Base-by-base conservation (phyloP, 495 filamentous ascomycete species). In the Xylaria cubensis region DNA sequence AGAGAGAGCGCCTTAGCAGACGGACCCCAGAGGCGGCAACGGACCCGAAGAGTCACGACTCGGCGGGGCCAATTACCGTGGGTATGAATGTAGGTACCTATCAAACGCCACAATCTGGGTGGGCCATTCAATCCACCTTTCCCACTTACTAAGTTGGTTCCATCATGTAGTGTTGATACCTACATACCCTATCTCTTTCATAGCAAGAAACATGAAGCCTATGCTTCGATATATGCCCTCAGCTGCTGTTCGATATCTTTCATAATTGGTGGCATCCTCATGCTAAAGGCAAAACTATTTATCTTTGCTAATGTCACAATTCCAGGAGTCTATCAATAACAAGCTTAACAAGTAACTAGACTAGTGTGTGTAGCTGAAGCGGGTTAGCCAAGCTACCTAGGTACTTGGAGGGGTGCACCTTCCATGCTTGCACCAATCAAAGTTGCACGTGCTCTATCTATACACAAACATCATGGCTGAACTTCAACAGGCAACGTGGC, bases 51-150 rank as follows among this genome's bases (percentile, higher is more conserved):
- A 69, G 67, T 69, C 67, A 69, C 67, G 67, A 76, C 67, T 65
- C 72, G 76, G 76, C 76, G 74, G 74, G 76, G 76, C 74, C 34
- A 61, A 36, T 61, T 61, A 21, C 32, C 58, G 58, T 61, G n/a
- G 17, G 39, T 42, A 42, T 41, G 39, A 17, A 44, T 4, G 41
- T 42, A 42, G 41, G 26, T 39, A 36, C 3, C 34, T 10, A 32
- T 56, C 4, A 12, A 17, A 17, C 53, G 53, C 53, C 53, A 56
- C 53, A 56, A 32, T 56, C 53, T 56, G 13, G 26, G 53, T 56
- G 53, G 53, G 53, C 13, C 53, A 8, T 10, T 13, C 5, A 29
- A 32, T 4, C 26, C 24, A 56, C 26, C 24, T 17, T 56, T 26
- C 21, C n/a, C 46, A 42, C 12, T 2, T 42, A 41, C 7, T 41